These are phyloP conservation scores for Fomitopsis pinicola DNA, from an alignment of 1,284 basidiomycete genomes.

Conservation along the genomic window DNA sequence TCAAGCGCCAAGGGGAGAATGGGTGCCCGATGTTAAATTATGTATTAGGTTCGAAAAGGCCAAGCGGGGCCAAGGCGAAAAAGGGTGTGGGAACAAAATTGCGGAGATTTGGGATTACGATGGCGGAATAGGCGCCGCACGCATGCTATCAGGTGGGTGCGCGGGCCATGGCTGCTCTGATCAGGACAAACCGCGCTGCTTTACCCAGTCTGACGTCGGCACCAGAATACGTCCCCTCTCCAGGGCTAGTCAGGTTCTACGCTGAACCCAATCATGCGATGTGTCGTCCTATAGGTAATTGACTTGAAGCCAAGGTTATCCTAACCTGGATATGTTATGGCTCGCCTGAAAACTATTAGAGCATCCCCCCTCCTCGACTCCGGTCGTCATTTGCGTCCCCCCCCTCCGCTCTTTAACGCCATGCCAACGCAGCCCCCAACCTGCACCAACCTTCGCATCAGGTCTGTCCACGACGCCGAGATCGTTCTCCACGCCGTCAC, in stretches of 20 bases:
- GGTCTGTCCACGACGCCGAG: slow-evolving; percentile 37
- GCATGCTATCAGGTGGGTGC: neutral
- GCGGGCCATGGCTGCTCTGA: neutral
- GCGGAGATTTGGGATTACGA: neutral
- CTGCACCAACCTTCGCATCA: slow-evolving; percentile 36
- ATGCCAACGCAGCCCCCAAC: slow-evolving; percentile 34
- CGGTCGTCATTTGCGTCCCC: neutral
- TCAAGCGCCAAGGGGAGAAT: neutral
- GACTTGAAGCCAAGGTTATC: neutral
- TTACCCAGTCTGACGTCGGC: slow-evolving; percentile 5
- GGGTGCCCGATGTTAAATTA: neutral
- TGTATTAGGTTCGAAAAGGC: neutral
- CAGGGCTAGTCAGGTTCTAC: slow-evolving; percentile 1
- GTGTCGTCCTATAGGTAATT: slow-evolving; percentile 3
- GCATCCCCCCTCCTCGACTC: neutral
- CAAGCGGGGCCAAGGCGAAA: neutral
- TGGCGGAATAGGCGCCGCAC: neutral
- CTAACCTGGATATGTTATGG: neutral
- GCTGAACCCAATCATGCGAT: slow-evolving; percentile 5
- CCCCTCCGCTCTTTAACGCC: slow-evolving; percentile 21
- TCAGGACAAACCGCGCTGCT: neutral
- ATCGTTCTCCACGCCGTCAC: slow-evolving; percentile 40
- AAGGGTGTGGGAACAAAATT: neutral
- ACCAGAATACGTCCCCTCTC: neutral
- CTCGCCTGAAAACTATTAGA: neutral